phyloP scores from a whole-genome alignment of 1,284 basidiomycete species.

The Phenoliferia sp. region DNA sequence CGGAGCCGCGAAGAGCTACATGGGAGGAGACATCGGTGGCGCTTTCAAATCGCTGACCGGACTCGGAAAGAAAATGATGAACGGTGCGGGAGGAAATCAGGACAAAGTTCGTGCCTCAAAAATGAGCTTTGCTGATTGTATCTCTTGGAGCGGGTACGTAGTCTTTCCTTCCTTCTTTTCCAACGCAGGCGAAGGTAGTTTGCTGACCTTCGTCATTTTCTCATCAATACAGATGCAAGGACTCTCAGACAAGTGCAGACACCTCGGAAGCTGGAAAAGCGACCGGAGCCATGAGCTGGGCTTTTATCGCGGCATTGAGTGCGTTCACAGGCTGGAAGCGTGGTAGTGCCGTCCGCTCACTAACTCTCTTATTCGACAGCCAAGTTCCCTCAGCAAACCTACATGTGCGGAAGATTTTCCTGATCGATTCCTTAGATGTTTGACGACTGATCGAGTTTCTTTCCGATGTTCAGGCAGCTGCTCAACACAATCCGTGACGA shows the following conservation, averaged over 20 bases:
- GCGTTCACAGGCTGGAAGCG: slow-evolving; percentile 54
- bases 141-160: slow-evolving; percentile 41
- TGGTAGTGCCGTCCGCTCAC: slow-evolving; percentile 51
- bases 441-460: neutral
- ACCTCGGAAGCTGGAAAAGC: slow-evolving; percentile 44
- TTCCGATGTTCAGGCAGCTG: slow-evolving; percentile 19
- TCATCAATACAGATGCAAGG: slow-evolving; percentile 16
- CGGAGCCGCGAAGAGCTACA: slow-evolving; percentile 43
- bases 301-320: slow-evolving; percentile 28
- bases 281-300: slow-evolving; percentile 35
- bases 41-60: slow-evolving; percentile 38
- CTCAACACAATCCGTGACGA: slow-evolving; percentile 55
- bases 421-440: neutral
- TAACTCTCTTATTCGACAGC: slow-evolving; percentile 14
- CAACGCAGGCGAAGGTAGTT: neutral
- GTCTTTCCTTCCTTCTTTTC: neutral
- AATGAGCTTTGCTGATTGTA: slow-evolving; percentile 41
- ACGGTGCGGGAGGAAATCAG: slow-evolving; percentile 38
- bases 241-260: slow-evolving; percentile 40
- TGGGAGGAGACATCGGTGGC: slow-evolving; percentile 45
- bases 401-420: slow-evolving; percentile 47
- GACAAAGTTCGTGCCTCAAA: slow-evolving; percentile 29
- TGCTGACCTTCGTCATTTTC: neutral
- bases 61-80: slow-evolving; percentile 42
- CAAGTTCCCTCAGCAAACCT: slow-evolving; percentile 60